Percentiles rank a stretch among this genome's conserved stretches.
phyloP scores from a whole-genome alignment of 768 basidiomycete species.

The Macrolepiota fuliginosa region DNA sequence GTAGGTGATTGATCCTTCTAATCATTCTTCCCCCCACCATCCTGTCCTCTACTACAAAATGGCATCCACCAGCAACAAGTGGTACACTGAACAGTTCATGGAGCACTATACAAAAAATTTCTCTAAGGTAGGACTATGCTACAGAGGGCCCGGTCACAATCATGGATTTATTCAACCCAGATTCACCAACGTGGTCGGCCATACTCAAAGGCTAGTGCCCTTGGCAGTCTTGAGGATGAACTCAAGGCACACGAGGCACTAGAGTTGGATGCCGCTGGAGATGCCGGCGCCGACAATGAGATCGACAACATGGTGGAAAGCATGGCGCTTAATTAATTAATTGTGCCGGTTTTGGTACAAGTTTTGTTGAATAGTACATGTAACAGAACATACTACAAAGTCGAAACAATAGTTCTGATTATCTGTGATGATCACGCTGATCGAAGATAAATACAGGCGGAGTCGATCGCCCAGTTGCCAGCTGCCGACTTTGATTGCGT shows the following conservation, averaged over 20 bases:
- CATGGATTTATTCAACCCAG: not conserved
- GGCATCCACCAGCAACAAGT: not conserved
- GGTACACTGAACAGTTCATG: not conserved
- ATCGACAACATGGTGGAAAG: not conserved
- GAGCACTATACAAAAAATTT: not conserved
- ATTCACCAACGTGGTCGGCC: not conserved
- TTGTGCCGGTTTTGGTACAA: not conserved
- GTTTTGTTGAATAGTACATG: not conserved
- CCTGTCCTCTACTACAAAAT: not conserved
- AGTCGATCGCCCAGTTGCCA: not conserved
- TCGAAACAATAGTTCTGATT: too few relatives aligned
- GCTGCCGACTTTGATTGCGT: not conserved
- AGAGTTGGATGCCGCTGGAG: not conserved
- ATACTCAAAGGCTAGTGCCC: not conserved
- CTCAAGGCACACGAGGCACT: not conserved
- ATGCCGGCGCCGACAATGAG: not conserved
- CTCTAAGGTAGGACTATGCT: not conserved
- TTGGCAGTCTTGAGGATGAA: not conserved
- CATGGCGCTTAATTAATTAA: not conserved
- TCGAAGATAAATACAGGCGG: not conserved
- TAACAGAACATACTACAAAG: too few relatives aligned
- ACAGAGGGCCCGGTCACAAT: not conserved
- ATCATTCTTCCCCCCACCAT: too few relatives aligned
- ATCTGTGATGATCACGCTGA: too few relatives aligned
- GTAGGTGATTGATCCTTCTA: too few relatives aligned